phyloP scores from a whole-genome alignment of 2,329 filamentous ascomycete species.

The Davidsoniella eucalypti region DNA sequence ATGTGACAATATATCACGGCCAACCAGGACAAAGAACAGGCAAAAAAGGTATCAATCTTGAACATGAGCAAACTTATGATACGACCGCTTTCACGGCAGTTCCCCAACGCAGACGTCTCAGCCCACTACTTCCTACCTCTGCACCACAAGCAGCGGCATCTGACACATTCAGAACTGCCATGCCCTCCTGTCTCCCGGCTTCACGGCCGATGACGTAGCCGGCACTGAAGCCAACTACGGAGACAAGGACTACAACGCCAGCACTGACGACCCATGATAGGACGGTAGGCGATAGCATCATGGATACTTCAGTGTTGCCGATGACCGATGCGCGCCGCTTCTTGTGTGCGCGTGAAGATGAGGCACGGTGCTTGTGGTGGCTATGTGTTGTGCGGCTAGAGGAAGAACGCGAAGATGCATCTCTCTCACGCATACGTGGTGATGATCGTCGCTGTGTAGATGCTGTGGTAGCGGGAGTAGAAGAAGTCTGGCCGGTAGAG shows the following conservation, averaged over 20 bases:
- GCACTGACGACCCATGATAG: constrained; percentile 50
- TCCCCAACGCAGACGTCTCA: constrained; percentile 39
- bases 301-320: constrained; percentile 20
- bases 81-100: constrained; percentile 33
- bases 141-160: constrained; percentile 33
- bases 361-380: not conserved
- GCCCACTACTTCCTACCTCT: constrained; percentile 36
- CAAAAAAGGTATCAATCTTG: not conserved
- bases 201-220: constrained; percentile 53
- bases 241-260: constrained; percentile 50
- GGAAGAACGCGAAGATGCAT: not conserved
- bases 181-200: constrained; percentile 41
- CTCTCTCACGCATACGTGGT: too few species aligned
- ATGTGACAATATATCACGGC: too few species aligned
- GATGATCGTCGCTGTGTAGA: not conserved
- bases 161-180: constrained; percentile 18
- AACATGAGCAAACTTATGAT: not conserved
- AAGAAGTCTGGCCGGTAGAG: constrained; percentile 15
- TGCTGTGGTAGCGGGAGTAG: constrained; percentile 4
- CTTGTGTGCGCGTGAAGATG: constrained; percentile 12
- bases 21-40: too few species aligned
- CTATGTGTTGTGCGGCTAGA: not conserved
- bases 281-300: constrained; percentile 39
- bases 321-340: constrained; percentile 26
- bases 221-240: constrained; percentile 51